Evolutionary conservation across 768 basidiomycete genomes (phyloP).

Genomic region (Lactifluus hygrophoroides): DNA sequence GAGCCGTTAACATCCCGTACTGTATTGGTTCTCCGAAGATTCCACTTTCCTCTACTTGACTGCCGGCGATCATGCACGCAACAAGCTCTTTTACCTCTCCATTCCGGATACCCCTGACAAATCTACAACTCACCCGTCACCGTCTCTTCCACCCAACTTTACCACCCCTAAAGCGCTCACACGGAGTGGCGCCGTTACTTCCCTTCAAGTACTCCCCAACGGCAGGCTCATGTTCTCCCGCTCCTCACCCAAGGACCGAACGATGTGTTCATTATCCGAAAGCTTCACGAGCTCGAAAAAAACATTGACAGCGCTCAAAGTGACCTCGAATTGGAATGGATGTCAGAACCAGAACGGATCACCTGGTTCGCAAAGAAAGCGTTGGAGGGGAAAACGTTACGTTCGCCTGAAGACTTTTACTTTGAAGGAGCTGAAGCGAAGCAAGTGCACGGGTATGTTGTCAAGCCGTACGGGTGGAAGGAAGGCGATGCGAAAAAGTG

Average conservation of each 20-base stretch:
- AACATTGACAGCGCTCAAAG: slow-evolving; percentile 11
- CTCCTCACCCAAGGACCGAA: slow-evolving; percentile 70
- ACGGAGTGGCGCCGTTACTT: slow-evolving; percentile 45
- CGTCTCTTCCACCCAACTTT: slow-evolving; percentile 35
- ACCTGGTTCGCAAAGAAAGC: slow-evolving; percentile 55
- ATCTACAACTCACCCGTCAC: slow-evolving; percentile 48
- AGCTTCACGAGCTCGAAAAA: slow-evolving; percentile 36
- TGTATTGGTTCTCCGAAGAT: slow-evolving; percentile 59
- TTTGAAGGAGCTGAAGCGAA: slow-evolving; percentile 75
- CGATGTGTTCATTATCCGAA: slow-evolving; percentile 59
- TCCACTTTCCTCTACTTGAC: slow-evolving; percentile 62
- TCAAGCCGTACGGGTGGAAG: slow-evolving; percentile 75
- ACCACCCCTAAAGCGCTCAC: slow-evolving; percentile 53
- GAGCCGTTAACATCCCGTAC: background rate
- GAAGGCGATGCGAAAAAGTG: slow-evolving; percentile 52
- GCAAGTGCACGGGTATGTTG: slow-evolving; percentile 75
- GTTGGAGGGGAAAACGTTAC: slow-evolving; percentile 50
- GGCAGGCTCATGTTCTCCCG: slow-evolving; percentile 63
- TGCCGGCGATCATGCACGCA: slow-evolving; percentile 68
- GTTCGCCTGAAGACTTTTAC: slow-evolving; percentile 73
- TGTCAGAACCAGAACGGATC: slow-evolving; percentile 46
- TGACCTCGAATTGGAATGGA: slow-evolving; percentile 25
- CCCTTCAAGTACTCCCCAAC: slow-evolving; percentile 49
- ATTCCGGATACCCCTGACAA: slow-evolving; percentile 52
- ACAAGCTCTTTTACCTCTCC: slow-evolving; percentile 65